A percentile compares a stretch with the other conserved stretches of the same genome.
Conservation (phyloP, 2,329 filamentous ascomycete species). For the Verticillium klebahnii region DNA sequence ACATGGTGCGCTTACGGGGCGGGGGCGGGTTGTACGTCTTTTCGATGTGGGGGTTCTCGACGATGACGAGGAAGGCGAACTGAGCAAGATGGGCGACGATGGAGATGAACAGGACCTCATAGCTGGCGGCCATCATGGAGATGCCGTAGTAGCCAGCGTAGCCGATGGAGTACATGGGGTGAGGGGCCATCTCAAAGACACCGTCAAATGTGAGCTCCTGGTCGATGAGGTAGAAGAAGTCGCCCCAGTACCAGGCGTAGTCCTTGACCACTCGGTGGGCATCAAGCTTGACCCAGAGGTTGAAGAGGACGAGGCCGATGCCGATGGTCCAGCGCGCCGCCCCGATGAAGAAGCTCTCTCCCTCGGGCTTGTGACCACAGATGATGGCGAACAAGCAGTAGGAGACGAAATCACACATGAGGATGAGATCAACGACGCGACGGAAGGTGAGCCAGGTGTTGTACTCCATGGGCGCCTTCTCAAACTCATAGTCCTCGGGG, state of each 20-base stretch:
- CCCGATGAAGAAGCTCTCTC: conserved; percentile 66
- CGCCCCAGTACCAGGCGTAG: conserved; percentile 99
- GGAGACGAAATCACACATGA: conserved; percentile 98
- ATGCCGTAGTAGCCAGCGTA: conserved; percentile 98
- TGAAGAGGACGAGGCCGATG: conserved; percentile 79
- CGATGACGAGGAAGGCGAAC: conserved; percentile 83
- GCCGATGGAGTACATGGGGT: conserved; percentile 98
- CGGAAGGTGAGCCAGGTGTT: conserved; percentile 98
- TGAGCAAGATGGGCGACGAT: conserved; percentile 92
- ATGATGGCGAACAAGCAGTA: conserved; percentile 95
- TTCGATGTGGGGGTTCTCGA: conserved; percentile 97
- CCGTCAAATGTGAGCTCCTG: conserved; percentile 97
- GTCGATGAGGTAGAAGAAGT: conserved; percentile 98
- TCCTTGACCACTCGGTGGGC: conserved; percentile 97
- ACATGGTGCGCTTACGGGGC: conserved; percentile 55
- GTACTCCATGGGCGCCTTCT: conserved; percentile 91
- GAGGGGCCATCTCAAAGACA: conserved; percentile 97
- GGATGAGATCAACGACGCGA: conserved; percentile 88
- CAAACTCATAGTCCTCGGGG: conserved; percentile 87
- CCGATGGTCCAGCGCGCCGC: conserved; percentile 74
- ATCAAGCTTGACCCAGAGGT: conserved; percentile 97
- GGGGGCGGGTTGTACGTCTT: conserved; percentile 93
- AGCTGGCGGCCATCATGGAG: conserved; percentile 96
- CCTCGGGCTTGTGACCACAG: conserved; percentile 70
- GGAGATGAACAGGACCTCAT: conserved; percentile 95